A percentile compares a stretch with the other conserved stretches of the same genome.
These are phyloP conservation scores for Phoenix dactylifera DNA, from an alignment of 176 grass and related monocot species.

Conservation along the genomic window DNA sequence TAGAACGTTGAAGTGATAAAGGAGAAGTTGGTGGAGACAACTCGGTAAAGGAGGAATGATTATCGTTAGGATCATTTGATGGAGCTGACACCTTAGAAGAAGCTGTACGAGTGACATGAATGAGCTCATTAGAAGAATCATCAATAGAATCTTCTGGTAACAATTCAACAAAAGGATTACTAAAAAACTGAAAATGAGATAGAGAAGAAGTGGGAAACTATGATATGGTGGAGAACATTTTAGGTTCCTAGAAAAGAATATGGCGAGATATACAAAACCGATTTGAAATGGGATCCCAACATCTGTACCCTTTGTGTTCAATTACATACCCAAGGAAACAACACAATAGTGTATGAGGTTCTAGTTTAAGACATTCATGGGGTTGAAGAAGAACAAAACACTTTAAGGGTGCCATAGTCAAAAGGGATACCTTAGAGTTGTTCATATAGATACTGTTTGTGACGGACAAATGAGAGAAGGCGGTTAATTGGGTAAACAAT, in stretches of 20 bases:
- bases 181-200: background rate
- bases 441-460: background rate
- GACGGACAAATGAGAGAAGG: background rate
- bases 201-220: background rate
- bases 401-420: background rate
- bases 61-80: too few species aligned
- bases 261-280: background rate
- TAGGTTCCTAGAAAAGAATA: background rate
- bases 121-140: too few species aligned
- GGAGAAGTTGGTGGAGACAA: too few species aligned
- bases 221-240: background rate
- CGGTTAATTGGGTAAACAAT: background rate
- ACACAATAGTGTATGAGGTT: background rate
- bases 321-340: background rate
- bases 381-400: background rate
- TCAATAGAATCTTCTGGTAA: too few species aligned
- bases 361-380: background rate
- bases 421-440: background rate
- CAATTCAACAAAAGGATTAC: background rate
- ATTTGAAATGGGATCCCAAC: background rate
- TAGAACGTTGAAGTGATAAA: background rate
- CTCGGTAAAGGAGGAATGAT: too few species aligned
- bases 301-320: background rate
- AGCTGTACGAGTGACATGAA: too few species aligned
- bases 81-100: too few species aligned